Evolutionary conservation across 2,329 filamentous ascomycete species (phyloP).

Genomic region (Phoma herbarum): DNA sequence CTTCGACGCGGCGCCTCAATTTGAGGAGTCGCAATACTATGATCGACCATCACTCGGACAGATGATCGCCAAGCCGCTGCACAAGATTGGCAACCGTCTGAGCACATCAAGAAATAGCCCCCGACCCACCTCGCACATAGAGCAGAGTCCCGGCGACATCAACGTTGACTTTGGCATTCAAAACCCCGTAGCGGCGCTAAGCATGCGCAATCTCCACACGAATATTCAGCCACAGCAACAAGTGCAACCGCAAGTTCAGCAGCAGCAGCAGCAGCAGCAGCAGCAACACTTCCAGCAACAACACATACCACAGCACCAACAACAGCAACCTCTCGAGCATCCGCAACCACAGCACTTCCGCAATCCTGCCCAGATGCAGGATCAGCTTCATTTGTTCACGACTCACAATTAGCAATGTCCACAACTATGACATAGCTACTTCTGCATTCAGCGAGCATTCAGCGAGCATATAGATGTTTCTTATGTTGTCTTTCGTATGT

Average conservation of each 20-base stretch:
- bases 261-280: conserved; percentile 30
- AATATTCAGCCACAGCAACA: conserved; percentile 24
- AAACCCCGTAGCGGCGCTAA: conserved; percentile 29
- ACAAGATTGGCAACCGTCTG: conserved; percentile 44
- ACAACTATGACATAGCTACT: conserved; percentile 12
- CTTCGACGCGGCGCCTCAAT: conserved; percentile 45
- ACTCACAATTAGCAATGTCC: conserved; percentile 27
- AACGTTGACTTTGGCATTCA: conserved; percentile 36
- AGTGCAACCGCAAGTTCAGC: conserved; percentile 16
- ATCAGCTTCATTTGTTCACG: conserved; percentile 37
- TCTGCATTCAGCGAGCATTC: conserved; percentile 24
- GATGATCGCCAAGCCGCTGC: conserved; percentile 46
- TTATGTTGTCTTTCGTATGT: conserved; percentile 18
- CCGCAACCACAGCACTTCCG: conserved; percentile 30
- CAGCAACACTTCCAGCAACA: conserved; percentile 29
- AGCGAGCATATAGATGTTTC: conserved; percentile 31
- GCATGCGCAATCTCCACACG: conserved; percentile 29
- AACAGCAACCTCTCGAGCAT: conserved; percentile 36
- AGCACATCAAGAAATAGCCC: conserved; percentile 36
- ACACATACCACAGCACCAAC: conserved; percentile 26
- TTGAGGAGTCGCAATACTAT: conserved; percentile 50
- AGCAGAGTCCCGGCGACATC: conserved; percentile 34
- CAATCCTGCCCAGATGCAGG: conserved; percentile 33
- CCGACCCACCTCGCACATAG: conserved; percentile 36
- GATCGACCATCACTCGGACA: conserved; percentile 48